phyloP scores from a whole-genome alignment of 345 rosid genomes.

The Atalantia buxifolia region DNA sequence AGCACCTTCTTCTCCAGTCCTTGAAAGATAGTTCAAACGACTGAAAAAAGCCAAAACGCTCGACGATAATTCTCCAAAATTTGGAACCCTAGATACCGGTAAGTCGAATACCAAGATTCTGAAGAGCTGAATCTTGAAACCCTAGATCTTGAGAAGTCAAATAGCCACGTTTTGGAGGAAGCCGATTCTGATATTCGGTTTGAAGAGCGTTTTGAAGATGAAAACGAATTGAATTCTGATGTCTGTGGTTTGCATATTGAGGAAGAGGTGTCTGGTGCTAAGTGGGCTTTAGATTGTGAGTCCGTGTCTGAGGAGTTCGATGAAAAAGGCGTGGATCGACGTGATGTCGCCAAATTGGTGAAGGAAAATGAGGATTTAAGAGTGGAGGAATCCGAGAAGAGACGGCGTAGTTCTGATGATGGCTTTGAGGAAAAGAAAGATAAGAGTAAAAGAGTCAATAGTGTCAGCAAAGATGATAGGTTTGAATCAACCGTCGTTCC shows the following conservation, averaged over 20 bases:
- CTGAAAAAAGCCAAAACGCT: conserved; percentile 45
- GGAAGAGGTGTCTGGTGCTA: conserved; percentile 27
- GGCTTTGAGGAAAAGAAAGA: conserved; percentile 9
- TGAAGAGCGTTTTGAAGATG: conserved; percentile 27
- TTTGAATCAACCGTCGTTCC: conserved; percentile 28
- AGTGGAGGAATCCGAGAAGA: conserved; percentile 20
- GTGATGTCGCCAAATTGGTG: conserved; percentile 15
- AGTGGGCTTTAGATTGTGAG: conserved; percentile 50
- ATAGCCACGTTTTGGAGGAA: conserved; percentile 21
- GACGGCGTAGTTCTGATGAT: conserved; percentile 20
- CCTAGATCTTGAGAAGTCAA: conserved; percentile 10
- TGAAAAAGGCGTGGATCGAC: conserved; percentile 18
- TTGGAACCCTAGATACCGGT: conserved; percentile 14
- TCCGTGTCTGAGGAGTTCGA: conserved; percentile 25
- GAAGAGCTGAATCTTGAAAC: conserved; percentile 6
- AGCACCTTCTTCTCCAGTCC: conserved; percentile 36
- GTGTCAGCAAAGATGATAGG: conserved; percentile 34
- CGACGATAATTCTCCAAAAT: conserved; percentile 14
- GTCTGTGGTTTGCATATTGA: conserved; percentile 26
- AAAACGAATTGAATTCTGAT: conserved; percentile 26
- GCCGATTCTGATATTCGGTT: conserved; percentile 19
- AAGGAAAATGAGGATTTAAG: conserved; percentile 2
- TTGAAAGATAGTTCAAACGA: conserved; percentile 60
- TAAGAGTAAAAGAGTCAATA: conserved; percentile 32
- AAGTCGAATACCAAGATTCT: not conserved